Evolutionary conservation across 805 yeast genomes (phyloP).

Genomic region (Diddensiella santjacobensis): DNA sequence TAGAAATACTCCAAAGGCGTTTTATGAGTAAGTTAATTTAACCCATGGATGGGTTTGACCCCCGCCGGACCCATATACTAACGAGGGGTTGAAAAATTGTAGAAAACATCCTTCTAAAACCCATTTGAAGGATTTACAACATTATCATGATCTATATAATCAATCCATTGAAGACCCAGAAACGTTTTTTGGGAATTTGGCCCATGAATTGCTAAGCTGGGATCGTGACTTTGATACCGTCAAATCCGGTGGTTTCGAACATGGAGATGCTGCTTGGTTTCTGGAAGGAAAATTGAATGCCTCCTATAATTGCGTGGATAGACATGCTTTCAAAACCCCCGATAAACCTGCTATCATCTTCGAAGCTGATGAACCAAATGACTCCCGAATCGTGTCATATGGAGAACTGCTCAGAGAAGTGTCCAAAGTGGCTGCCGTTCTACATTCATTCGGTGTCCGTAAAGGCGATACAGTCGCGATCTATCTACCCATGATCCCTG

Average conservation of each 20-base stretch:
- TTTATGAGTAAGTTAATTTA: constrained; percentile 9
- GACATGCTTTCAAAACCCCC: constrained; percentile 88
- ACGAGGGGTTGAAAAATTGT: background rate
- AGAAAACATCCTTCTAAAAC: constrained; percentile 50
- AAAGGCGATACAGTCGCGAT: constrained; percentile 97
- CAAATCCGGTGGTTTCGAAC: constrained; percentile 55
- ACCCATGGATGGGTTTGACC: background rate
- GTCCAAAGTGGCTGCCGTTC: constrained; percentile 78
- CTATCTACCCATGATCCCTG: constrained; percentile 96
- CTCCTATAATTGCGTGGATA: constrained; percentile 87
- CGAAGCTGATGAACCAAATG: constrained; percentile 88
- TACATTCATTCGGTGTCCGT: constrained; percentile 77
- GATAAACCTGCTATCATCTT: constrained; percentile 65
- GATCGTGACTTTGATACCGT: constrained; percentile 68
- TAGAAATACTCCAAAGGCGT: constrained; percentile 26
- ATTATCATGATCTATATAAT: constrained; percentile 65
- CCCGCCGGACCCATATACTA: background rate
- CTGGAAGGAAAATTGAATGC: constrained; percentile 92
- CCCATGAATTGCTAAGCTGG: constrained; percentile 73
- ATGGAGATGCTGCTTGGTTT: constrained; percentile 92
- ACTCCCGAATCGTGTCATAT: constrained; percentile 72
- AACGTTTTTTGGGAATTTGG: constrained; percentile 73
- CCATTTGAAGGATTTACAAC: constrained; percentile 56
- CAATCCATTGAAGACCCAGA: constrained; percentile 78
- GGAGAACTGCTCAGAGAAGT: constrained; percentile 84